Percentiles rank a stretch among this genome's conserved stretches.
These are phyloP conservation scores for Zymoseptoria tritici DNA, from an alignment of 2,329 filamentous ascomycete genomes.

Conservation along the genomic window DNA sequence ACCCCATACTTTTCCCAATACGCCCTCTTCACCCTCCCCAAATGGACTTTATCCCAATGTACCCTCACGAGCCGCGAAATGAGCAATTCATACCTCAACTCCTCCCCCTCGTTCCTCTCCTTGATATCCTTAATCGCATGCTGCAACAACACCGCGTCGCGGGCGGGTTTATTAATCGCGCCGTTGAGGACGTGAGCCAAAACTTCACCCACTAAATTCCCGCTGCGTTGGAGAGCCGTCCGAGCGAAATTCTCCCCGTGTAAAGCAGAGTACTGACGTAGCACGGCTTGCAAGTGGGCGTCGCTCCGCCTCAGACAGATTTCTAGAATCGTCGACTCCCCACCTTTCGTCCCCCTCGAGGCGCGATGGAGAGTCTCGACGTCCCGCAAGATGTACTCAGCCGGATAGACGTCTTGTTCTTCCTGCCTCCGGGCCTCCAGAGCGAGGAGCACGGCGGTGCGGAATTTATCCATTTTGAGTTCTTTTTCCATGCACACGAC, in stretches of 20 bases:
- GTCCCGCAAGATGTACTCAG: constrained; percentile 57
- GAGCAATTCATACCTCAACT: constrained; percentile 73
- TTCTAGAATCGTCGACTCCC: constrained; percentile 78
- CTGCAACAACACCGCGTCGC: constrained; percentile 82
- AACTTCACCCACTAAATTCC: constrained; percentile 88
- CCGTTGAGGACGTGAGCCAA: constrained; percentile 94
- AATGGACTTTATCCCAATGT: constrained; percentile 84
- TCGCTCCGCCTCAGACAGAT: constrained; percentile 79
- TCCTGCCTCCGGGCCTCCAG: constrained; percentile 80
- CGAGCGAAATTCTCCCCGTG: constrained; percentile 77
- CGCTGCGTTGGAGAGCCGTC: constrained; percentile 79
- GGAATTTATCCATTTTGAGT: constrained; percentile 93
- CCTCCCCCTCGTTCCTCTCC: constrained; percentile 27
- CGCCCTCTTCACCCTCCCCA: constrained; percentile 70
- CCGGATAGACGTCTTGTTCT: constrained; percentile 55
- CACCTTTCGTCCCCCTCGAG: constrained; percentile 63
- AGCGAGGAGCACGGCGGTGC: constrained; percentile 74
- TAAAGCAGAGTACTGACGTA: constrained; percentile 65
- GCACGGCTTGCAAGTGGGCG: constrained; percentile 69
- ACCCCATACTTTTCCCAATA: constrained; percentile 71
- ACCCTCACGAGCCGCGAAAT: constrained; percentile 80
- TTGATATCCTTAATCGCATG: constrained; percentile 65
- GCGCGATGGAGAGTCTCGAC: constrained; percentile 65
- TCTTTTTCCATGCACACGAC: constrained; percentile 84
- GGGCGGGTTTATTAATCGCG: constrained; percentile 88